Base-by-base conservation (phyloP, 345 rosid species). In the Eucalyptus camaldulensis region DNA sequence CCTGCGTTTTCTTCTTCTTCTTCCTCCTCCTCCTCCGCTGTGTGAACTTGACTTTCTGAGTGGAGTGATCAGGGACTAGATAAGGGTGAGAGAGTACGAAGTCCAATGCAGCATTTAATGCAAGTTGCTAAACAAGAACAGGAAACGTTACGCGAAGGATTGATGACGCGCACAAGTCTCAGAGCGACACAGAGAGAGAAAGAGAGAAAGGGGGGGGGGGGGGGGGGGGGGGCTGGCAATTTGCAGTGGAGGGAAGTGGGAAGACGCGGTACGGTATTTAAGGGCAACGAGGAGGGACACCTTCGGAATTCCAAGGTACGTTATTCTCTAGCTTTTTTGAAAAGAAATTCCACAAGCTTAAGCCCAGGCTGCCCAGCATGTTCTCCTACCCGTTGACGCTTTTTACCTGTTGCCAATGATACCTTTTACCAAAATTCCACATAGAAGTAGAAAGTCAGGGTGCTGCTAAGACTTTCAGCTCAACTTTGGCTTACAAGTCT, bases 161-260 rank as follows among this genome's bases (percentile, higher is more conserved):
- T 15, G 43, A 67, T 19, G 80, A 53, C 58, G 5, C 25, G 80
- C 37, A 19, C 80, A 17, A 69, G 13, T 17, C 25, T 69, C 25
- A 8, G 8, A 33, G 24, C 21, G 44, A 69, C 7, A 69, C 2
- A 65, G 69, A 67, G 37, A 65, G 76, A 65, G 37, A 29, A 31
- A 60, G 37, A n/a, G 33, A n/a, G 21, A 14, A 21, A 7, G 72
- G 4, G 72, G 2, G 5, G 0, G 10, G 2, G n/a, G 4, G 4
- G 4, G 15, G 8, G 5, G 13, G 17, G 21, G 0, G 6, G 10
- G 21, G 5, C 12, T 13, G 16, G 80, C 43, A 8, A 33, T 9
- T 24, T 69, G 80, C 80, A 8, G 37, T 17, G 80, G 43, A 69
- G 43, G 22, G 44, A 69, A 33, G 40, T 2, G 37, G 21, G 37